Evolutionary conservation across 2,329 filamentous ascomycete species (phyloP).

Genomic region (Graphium sp.): DNA sequence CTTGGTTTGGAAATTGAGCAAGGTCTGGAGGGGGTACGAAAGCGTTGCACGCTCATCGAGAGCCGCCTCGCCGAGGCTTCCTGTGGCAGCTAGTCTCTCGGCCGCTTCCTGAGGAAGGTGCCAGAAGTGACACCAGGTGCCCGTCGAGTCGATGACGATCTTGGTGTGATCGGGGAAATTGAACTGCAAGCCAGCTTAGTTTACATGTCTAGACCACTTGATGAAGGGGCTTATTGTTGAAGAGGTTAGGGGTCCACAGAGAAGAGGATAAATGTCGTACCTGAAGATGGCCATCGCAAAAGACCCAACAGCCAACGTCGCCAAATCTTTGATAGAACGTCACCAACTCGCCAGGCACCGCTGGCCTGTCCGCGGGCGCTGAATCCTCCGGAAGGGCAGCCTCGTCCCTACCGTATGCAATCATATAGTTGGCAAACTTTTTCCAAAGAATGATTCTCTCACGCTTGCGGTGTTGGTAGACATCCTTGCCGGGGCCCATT

Average conservation of each 20-base stretch:
- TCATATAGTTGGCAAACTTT: slow-evolving; percentile 62
- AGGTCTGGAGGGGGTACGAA: slow-evolving; percentile 54
- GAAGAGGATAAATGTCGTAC: slow-evolving; percentile 23
- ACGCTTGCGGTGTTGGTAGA: slow-evolving; percentile 48
- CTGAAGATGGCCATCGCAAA: slow-evolving; percentile 64
- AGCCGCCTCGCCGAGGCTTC: slow-evolving; percentile 53
- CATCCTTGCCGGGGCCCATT: slow-evolving; percentile 43
- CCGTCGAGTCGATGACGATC: slow-evolving; percentile 58
- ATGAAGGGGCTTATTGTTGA: no score
- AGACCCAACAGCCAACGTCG: slow-evolving; percentile 68
- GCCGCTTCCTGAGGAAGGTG: slow-evolving; percentile 58
- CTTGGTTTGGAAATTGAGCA: slow-evolving; percentile 49
- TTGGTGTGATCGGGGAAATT: slow-evolving; percentile 86
- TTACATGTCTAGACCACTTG: no score
- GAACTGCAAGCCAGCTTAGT: slow-evolving; percentile 42
- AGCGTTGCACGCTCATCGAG: slow-evolving; percentile 55
- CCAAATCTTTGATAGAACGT: slow-evolving; percentile 72
- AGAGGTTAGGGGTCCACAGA: no score
- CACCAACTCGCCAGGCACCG: slow-evolving; percentile 36
- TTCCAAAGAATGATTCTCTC: slow-evolving; percentile 54
- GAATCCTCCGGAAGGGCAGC: slow-evolving; percentile 20
- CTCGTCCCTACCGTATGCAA: slow-evolving; percentile 53
- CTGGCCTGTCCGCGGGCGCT: slow-evolving; percentile 10
- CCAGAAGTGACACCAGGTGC: slow-evolving; percentile 64
- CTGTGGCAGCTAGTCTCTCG: slow-evolving; percentile 43